Percentiles rank a stretch among this genome's conserved stretches.
Evolutionary conservation across 495 filamentous ascomycete species (phyloP).

Genomic region (Neurospora sp.): DNA sequence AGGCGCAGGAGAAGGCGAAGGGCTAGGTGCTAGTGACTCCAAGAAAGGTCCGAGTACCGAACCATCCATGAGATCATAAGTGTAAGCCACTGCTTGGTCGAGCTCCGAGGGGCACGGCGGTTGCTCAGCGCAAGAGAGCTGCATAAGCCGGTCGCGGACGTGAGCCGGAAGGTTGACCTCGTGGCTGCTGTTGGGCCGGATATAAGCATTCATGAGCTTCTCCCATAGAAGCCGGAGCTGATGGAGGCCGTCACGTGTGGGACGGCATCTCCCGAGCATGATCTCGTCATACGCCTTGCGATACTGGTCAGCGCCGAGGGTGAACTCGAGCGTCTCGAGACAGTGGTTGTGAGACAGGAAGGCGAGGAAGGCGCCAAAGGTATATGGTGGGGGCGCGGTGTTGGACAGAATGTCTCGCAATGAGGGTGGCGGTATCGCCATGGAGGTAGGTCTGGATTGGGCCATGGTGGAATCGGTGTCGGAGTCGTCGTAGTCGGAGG

Average conservation of each 20-base stretch:
- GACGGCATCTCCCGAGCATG: conserved; percentile 10
- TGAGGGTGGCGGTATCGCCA: conserved; percentile 59
- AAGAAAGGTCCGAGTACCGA: conserved; percentile 80
- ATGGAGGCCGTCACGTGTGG: not conserved
- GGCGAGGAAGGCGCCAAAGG: conserved; percentile 88
- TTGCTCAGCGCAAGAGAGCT: conserved; percentile 44
- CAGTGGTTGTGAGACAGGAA: conserved; percentile 98
- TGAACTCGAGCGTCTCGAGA: conserved; percentile 94
- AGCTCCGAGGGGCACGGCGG: conserved; percentile 72
- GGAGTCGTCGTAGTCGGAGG: conserved; percentile 31
- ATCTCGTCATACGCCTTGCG: conserved; percentile 58
- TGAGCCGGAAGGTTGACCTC: conserved; percentile 89
- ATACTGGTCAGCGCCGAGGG: conserved; percentile 90
- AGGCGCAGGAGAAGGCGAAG: conserved; percentile 10
- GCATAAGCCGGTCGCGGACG: conserved; percentile 72
- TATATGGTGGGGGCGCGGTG: conserved; percentile 81
- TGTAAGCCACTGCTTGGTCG: conserved; percentile 80
- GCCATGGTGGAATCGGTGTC: conserved; percentile 37
- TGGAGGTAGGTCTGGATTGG: conserved; percentile 34
- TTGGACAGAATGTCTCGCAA: conserved; percentile 83
- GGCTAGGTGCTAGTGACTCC: conserved; percentile 39
- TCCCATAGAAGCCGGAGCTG: conserved; percentile 49
- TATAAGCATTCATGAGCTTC: conserved; percentile 63
- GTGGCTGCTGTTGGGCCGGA: conserved; percentile 65
- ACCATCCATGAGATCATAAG: conserved; percentile 95